Evolutionary conservation across 345 rosid species (phyloP).

Genomic region (Leavenworthia alabamica): DNA sequence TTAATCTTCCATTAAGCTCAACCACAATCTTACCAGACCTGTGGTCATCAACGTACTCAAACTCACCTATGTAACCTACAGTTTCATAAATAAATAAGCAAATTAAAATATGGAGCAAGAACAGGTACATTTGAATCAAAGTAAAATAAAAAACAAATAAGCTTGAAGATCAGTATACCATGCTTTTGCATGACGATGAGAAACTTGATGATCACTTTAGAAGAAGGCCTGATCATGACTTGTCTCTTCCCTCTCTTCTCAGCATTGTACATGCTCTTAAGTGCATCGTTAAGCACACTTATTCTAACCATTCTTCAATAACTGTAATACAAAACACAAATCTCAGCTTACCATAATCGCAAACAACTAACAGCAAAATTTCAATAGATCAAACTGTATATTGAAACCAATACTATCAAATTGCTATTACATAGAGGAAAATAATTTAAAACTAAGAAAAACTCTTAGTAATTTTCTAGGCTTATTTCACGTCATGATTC

Average conservation of each 20-base stretch:
- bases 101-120: neutral
- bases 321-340: neutral
- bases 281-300: slow-evolving; percentile 78
- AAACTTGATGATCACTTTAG: slow-evolving; percentile 75
- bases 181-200: slow-evolving; percentile 83
- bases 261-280: slow-evolving; percentile 76
- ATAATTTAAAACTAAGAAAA: neutral
- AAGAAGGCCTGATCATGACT: slow-evolving; percentile 84
- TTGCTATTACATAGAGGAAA: neutral
- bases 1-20: slow-evolving; percentile 65
- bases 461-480: neutral
- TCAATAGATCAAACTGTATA: neutral
- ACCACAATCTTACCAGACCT: slow-evolving; percentile 79
- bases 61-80: slow-evolving; percentile 74
- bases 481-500: neutral
- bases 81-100: neutral
- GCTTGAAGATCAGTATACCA: slow-evolving; percentile 29
- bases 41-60: slow-evolving; percentile 79
- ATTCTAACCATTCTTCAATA: slow-evolving; percentile 56
- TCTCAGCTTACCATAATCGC: neutral
- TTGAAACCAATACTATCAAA: neutral
- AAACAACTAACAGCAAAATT: neutral
- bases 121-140: neutral
- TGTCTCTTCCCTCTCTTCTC: slow-evolving; percentile 81
- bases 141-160: neutral